phyloP scores from a whole-genome alignment of 345 rosid genomes.

The Punica granatum region DNA sequence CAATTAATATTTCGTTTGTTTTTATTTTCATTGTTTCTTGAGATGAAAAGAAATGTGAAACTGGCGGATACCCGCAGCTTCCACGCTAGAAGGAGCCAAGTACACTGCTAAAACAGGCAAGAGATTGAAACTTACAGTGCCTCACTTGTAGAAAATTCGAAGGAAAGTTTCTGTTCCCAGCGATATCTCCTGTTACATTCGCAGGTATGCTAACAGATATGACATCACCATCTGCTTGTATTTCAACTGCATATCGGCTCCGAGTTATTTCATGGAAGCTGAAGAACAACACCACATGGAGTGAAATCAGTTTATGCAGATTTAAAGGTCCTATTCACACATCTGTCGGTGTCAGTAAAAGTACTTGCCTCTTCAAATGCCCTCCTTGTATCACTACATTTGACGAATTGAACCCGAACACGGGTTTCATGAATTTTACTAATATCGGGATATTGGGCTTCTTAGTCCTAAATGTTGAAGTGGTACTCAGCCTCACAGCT shows the following conservation, averaged over 20 bases:
- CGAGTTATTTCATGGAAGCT: slow-evolving; percentile 68
- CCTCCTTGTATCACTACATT: slow-evolving; percentile 69
- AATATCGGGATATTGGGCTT: slow-evolving; percentile 44
- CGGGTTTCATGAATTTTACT: slow-evolving; percentile 74
- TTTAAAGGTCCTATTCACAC: too few relatives aligned
- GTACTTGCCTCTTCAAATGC: slow-evolving; percentile 60
- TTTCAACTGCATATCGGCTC: slow-evolving; percentile 52
- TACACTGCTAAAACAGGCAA: background rate
- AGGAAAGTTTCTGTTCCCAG: slow-evolving; percentile 72
- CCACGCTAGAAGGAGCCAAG: background rate
- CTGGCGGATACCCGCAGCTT: background rate
- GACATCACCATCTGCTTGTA: slow-evolving; percentile 40
- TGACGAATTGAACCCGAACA: slow-evolving; percentile 79
- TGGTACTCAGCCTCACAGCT: slow-evolving; percentile 60
- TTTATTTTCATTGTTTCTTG: background rate
- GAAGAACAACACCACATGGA: slow-evolving; percentile 10
- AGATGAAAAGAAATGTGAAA: background rate
- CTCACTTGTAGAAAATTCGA: slow-evolving; percentile 70
- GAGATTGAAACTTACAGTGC: slow-evolving; percentile 47
- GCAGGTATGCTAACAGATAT: slow-evolving; percentile 58
- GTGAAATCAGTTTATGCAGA: background rate
- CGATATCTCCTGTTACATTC: slow-evolving; percentile 75
- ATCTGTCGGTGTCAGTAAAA: slow-evolving; percentile 1
- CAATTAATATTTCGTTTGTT: background rate
- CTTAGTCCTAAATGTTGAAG: slow-evolving; percentile 58